Evolutionary conservation across 129 eudicot species (phyloP), one percentile per base, ranked within the genome.

Genomic region (Lactuca saligna): DNA sequence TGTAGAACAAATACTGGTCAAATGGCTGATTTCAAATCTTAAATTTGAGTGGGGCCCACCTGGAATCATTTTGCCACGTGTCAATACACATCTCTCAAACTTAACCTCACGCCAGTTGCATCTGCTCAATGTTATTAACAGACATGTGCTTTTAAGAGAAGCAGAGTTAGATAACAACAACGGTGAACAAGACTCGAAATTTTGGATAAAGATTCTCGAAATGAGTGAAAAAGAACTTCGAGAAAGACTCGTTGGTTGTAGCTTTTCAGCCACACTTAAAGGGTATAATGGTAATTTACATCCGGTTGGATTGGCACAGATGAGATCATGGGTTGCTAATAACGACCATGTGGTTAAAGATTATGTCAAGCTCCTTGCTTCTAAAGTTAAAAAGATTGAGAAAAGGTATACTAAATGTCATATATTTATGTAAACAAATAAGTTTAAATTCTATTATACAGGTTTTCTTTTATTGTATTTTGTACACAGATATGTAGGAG

Each of bases 61-160:
- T n/a, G 66, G 57, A 48, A 69, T 35, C 9, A 42, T 75, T 16
- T 66, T 76, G 66, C 53, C 79, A 68, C 75, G 57, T 44, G 65
- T 74, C 34, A 57, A 55, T 69, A 51, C 57, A 69, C 65, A 46
- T 64, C 79, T 92, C 46, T 49, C 88, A 2, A 77, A 68, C 17
- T 41, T 94, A 35, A 56, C 85, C 5, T 81, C 88, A 8, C 95
- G 99, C 11, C 88, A 78, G 72, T 82, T 94, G 82, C 88, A 87
- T 79, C 86, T 89, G 39, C 54, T 94, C 57, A 89, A 87, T 58
- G 68, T 89, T 39, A 61, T 94, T n/a, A 63, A 59, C 69, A 85
- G 97, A 85, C 88, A 72, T 51, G 86, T 85, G 34, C 60, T 85
- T 10, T 84, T 46, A 12, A 11, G 3, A 2, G n/a, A 46, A 46